These are phyloP conservation scores for Nakazawaea ernobii DNA, from an alignment of 805 yeast genomes.

Conservation along the genomic window DNA sequence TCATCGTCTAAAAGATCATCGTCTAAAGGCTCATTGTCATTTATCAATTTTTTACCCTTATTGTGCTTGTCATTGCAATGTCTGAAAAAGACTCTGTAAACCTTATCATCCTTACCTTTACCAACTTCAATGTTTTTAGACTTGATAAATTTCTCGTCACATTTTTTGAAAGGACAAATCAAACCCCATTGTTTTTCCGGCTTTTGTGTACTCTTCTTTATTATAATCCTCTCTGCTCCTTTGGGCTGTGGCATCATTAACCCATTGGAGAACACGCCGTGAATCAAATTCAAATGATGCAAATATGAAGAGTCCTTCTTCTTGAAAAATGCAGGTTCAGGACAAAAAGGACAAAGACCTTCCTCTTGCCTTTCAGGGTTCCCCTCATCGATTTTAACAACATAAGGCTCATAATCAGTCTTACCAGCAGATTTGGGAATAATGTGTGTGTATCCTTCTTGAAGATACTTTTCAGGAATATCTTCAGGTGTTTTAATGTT, in stretches of 20 bases:
- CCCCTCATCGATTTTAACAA: background rate
- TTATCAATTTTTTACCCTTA: conserved; percentile 1
- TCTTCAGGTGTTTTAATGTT: too few species aligned
- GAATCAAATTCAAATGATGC: conserved; percentile 26
- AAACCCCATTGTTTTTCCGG: conserved; percentile 2
- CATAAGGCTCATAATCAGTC: background rate
- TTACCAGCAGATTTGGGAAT: background rate
- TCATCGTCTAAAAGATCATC: background rate
- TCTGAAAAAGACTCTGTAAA: conserved; percentile 6
- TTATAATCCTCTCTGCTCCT: background rate
- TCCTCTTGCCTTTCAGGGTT: background rate
- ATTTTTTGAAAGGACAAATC: conserved; percentile 7
- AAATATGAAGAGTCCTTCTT: conserved; percentile 25
- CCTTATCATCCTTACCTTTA: background rate
- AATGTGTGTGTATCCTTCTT: too few species aligned
- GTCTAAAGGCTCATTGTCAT: background rate
- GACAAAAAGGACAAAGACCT: conserved; percentile 11
- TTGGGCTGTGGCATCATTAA: conserved; percentile 19
- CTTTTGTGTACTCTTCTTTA: background rate
- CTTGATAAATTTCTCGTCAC: conserved; percentile 1
- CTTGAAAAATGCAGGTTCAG: conserved; percentile 15
- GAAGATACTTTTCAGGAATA: too few species aligned
- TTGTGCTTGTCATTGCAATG: conserved; percentile 10
- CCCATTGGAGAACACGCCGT: conserved; percentile 26
- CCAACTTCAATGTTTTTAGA: background rate